Percentiles rank a stretch among this genome's conserved stretches.
Conservation (phyloP, 768 basidiomycete species). For the Tephrocybe rancida region DNA sequence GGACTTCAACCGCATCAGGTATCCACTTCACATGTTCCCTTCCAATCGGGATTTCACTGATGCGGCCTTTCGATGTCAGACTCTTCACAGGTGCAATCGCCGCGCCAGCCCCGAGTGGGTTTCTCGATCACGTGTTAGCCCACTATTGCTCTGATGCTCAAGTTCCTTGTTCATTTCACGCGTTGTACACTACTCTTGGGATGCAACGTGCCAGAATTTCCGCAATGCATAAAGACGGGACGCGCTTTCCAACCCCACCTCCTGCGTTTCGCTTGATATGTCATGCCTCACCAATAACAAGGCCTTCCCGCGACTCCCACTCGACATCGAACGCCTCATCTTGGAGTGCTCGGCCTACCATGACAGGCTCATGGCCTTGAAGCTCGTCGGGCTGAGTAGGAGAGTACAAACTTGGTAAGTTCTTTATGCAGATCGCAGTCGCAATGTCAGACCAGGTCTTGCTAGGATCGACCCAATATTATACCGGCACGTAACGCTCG, state of each 20-base stretch:
- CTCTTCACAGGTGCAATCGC: too few relatives aligned
- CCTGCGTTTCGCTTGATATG: conserved; percentile 5
- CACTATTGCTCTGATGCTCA: conserved; percentile 2
- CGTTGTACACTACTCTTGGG: neutral
- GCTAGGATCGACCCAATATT: conserved; percentile 19
- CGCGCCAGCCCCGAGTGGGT: too few relatives aligned
- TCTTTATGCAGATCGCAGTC: neutral
- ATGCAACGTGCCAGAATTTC: neutral
- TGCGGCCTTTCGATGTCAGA: too few relatives aligned
- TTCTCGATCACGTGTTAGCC: conserved; percentile 12
- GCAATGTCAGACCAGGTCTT: neutral
- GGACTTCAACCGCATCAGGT: too few relatives aligned
- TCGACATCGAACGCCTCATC: conserved; percentile 17
- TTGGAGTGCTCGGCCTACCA: conserved; percentile 19
- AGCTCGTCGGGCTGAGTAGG: conserved; percentile 8
- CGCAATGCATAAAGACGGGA: neutral
- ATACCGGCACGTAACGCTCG: conserved; percentile 13
- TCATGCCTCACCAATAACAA: neutral
- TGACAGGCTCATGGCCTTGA: conserved; percentile 12
- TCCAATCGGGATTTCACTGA: too few relatives aligned
- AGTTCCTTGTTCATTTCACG: conserved; percentile 1
- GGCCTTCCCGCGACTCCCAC: conserved; percentile 14
- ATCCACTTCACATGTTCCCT: too few relatives aligned
- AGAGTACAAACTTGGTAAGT: conserved; percentile 10
- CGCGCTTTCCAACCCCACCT: neutral